Percentiles rank a stretch among this genome's conserved stretches.
Conservation (phyloP, 345 rosid species). For the Rhodamnia argentea region DNA sequence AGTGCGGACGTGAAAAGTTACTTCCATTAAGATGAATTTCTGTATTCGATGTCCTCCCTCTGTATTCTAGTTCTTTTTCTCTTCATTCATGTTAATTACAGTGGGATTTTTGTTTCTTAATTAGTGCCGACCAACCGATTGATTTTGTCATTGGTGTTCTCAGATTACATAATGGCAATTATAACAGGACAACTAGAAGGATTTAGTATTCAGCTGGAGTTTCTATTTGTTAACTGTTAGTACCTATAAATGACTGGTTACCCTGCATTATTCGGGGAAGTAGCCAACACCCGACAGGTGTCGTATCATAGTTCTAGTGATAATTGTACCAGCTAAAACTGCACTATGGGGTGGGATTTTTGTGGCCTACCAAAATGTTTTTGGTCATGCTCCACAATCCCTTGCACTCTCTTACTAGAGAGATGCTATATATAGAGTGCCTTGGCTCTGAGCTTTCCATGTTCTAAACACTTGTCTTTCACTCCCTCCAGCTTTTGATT, state of each 20-base stretch:
- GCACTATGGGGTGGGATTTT: not conserved
- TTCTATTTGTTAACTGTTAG: not conserved
- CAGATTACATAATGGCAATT: not conserved
- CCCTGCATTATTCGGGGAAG: not conserved
- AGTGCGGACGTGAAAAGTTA: not conserved
- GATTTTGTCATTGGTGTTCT: not conserved
- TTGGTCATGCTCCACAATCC: not conserved
- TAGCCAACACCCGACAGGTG: not conserved
- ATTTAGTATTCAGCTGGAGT: not conserved
- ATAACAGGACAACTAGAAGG: not conserved
- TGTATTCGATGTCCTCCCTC: not conserved
- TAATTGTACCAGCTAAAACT: not conserved
- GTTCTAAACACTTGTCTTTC: not conserved
- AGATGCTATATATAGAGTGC: not conserved
- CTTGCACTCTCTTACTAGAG: not conserved
- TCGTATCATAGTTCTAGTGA: not conserved
- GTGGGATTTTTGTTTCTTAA: not conserved
- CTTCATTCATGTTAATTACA: not conserved
- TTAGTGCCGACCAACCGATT: not conserved
- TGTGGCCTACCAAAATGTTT: not conserved
- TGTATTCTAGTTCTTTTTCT: not conserved
- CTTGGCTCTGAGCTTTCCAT: not conserved
- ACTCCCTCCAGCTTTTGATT: not conserved
- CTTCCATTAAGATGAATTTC: not conserved
- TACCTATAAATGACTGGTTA: not conserved